Evolutionary conservation across 2,329 filamentous ascomycete species (phyloP), one percentile per base, ranked within the genome.

Genomic region (Talaromyces islandicus): DNA sequence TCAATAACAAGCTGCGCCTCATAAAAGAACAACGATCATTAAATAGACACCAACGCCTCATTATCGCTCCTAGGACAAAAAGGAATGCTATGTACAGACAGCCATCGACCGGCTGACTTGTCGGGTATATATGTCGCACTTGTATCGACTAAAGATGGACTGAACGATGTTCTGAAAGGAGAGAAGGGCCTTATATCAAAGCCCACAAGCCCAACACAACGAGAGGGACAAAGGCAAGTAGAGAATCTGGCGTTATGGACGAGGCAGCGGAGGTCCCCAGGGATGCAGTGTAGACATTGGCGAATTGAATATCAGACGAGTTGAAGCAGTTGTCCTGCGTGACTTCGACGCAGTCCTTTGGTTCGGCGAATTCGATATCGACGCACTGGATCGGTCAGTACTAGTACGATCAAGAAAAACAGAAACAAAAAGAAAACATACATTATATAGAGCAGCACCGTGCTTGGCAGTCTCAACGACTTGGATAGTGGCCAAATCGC

Each of bases 401-500:
- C 9, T 17, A 58, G 50, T 29, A 30, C 9, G 17, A 46, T 46
- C 9, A 46, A 7, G 43, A 7, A 24, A 11, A 46, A 7, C 29
- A 25, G 21, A 11, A 30, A n/a, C 53, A 52, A 21, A 55, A 51
- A 54, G 19, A 35, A 19, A 53, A 78, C 88, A 66, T 80, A 92
- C 90, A 63, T 89, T 92, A 71, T 88, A 96, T 43, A 97, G 75
- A 5, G 90, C 82, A 1, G 91, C 92, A 3, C 92, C 92, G 70
- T 96, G 92, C 62, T 90, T 79, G 14, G 92, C 92, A 7, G 85
- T 77, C 79, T 96, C 91, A 27, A 97, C 87, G 3, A 96, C 76
- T 71, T 97, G 92, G 60, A 97, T 94, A 0, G 92, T 96, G 25
- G 91, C 92, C 71, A 90, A 87, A 77, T 96, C 90, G n/a, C 94